Evolutionary conservation across 306 rosid genomes (phyloP).

Genomic region (Vicia villosa): DNA sequence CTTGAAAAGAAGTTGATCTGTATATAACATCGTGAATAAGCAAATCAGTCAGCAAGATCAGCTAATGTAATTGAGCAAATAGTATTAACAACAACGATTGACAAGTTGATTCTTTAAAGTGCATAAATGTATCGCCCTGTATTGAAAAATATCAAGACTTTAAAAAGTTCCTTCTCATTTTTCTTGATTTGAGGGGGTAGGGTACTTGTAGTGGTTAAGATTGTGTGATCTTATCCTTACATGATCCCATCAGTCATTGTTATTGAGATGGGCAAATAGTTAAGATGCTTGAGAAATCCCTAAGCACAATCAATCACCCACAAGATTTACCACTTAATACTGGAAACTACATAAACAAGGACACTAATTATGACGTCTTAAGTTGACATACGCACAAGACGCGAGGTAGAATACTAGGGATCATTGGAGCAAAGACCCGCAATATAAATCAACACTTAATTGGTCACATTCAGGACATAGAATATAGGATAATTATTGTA

Average conservation of each 20-base stretch:
- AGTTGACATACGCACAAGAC: background rate
- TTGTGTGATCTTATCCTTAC: too few species aligned
- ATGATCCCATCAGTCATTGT: too few species aligned
- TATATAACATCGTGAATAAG: constrained; percentile 30
- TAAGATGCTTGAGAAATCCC: too few species aligned
- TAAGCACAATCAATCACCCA: background rate
- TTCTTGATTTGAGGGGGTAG: background rate
- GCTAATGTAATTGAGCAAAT: constrained; percentile 2
- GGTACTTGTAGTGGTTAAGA: too few species aligned
- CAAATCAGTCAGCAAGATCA: constrained; percentile 32
- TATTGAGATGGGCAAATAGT: too few species aligned
- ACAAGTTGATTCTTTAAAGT: constrained; percentile 17
- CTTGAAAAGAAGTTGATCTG: constrained; percentile 84
- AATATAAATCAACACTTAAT: background rate
- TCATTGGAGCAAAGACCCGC: background rate
- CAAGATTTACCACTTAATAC: background rate
- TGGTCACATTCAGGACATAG: too few species aligned
- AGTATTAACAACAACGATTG: background rate
- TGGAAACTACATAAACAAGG: background rate
- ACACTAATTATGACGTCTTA: background rate
- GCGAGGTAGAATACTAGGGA: background rate
- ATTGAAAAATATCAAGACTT: background rate
- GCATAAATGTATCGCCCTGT: background rate
- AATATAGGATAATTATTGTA: background rate
- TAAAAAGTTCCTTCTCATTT: too few species aligned